A percentile compares a stretch with the other conserved stretches of the same genome.
These are phyloP conservation scores for Aspergillus cejpii DNA, from an alignment of 2,329 filamentous ascomycete species.

Conservation along the genomic window DNA sequence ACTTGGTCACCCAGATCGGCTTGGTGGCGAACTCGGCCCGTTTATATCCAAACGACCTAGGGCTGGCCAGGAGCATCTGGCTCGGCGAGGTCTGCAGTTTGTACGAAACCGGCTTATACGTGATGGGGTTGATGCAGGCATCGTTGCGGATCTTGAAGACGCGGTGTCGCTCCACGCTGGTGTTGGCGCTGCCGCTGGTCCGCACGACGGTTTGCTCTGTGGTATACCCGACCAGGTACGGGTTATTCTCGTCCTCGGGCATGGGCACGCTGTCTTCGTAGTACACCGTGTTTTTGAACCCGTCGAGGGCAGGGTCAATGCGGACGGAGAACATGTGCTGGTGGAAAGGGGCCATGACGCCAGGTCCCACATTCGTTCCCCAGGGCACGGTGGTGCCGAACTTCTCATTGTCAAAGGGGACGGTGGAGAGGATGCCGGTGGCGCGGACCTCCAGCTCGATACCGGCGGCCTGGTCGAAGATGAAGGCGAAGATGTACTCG, in stretches of 20 bases:
- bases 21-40: constrained; percentile 49
- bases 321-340: constrained; percentile 70
- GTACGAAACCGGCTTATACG: constrained; percentile 45
- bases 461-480: constrained; percentile 65
- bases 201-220: constrained; percentile 48
- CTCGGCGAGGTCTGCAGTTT: constrained; percentile 45
- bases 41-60: constrained; percentile 40
- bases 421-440: constrained; percentile 61
- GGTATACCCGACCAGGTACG: constrained; percentile 56
- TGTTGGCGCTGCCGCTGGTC: constrained; percentile 47
- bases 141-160: constrained; percentile 51
- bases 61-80: constrained; percentile 46
- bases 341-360: constrained; percentile 63
- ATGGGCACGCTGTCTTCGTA: constrained; percentile 51
- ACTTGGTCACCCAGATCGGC: constrained; percentile 51
- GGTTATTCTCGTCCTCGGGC: constrained; percentile 52
- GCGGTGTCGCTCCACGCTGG: constrained; percentile 45
- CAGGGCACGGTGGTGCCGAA: constrained; percentile 55
- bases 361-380: constrained; percentile 63
- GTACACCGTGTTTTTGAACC: constrained; percentile 49
- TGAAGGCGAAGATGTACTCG: constrained; percentile 66
- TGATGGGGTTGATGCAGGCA: constrained; percentile 40
- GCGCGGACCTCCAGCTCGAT: constrained; percentile 62
- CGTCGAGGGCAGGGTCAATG: constrained; percentile 56
- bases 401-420: constrained; percentile 57